Conservation (phyloP, 2,329 filamentous ascomycete species). For the Colletotrichum nymphaeae region DNA sequence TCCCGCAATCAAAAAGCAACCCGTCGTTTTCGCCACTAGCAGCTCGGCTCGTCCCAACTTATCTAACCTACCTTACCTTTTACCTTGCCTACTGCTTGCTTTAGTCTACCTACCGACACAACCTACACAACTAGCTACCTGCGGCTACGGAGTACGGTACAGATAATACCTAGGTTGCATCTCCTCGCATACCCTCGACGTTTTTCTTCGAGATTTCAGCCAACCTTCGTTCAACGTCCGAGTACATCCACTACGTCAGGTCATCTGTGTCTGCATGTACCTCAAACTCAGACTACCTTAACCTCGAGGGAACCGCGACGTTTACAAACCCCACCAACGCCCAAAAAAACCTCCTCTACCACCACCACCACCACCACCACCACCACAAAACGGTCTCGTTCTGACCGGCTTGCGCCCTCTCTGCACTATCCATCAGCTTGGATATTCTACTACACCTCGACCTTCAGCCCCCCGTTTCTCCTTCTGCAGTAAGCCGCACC, state of each 20-base stretch:
- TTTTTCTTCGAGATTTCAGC: neutral
- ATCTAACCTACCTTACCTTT: neutral
- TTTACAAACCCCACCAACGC: neutral
- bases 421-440: neutral
- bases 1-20: neutral
- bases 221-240: conserved; percentile 13
- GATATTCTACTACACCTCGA: neutral
- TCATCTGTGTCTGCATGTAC: neutral
- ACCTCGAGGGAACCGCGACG: neutral
- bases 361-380: neutral
- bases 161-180: too few relatives aligned
- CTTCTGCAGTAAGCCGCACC: neutral
- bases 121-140: too few relatives aligned
- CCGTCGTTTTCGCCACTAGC: neutral
- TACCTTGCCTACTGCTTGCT: neutral
- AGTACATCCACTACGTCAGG: conserved; percentile 16
- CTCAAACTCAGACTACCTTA: neutral
- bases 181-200: neutral
- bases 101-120: too few relatives aligned
- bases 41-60: neutral
- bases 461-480: neutral
- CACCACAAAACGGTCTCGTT: conserved; percentile 1
- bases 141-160: too few relatives aligned
- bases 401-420: conserved; percentile 3
- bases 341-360: neutral